Evolutionary conservation across 495 filamentous ascomycete species (phyloP), one percentile per base, ranked within the genome.

Genomic region (Margaritispora aquatica): DNA sequence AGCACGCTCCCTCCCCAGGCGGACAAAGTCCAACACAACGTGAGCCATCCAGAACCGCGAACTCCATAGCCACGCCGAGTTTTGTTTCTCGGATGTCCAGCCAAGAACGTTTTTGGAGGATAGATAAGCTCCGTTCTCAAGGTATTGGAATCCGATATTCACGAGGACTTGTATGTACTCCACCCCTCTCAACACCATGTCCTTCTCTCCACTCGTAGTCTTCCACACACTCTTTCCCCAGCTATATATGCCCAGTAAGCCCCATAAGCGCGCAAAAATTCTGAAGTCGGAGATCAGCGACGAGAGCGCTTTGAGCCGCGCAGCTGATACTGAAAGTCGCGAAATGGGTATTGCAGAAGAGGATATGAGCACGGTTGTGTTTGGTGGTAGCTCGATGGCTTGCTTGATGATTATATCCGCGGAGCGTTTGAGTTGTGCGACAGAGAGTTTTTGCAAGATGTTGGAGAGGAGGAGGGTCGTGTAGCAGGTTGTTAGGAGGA

Each of bases 91-190:
- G 3, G 80, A 77, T 21, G 77, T 77, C 70, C 78, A 82, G 2
- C 75, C 77, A 26, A 96, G 66, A 0, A 96, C 77, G 19, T 83
- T 82, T 64, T 90, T 88, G 21, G 73, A 69, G 4, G 86, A 80
- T 9, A 97, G 78, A 73, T 88, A 96, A 9, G 86, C 88, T 5
- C 78, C 83, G 70, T 96, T 96, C 77, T 97, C 93, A 27, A 96
- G 79, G 10, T 77, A 68, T 71, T 97, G 93, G 75, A 87, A 92
- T 3, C 78, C 62, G 15, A 86, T 69, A 69, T 86, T 88, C 19
- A 78, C 78, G 10, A 76, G 50, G 9, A 96, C 78, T 66, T 96
- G 89, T n/a, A 81, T 70, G 65, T 80, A 81, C 13, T 82, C 82
- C 20, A 96, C 55, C 17, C 53, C 36, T 22, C 38, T 52, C 17